Conservation (phyloP, 2,329 filamentous ascomycete species). For the Neophaeococcomyces aloes region DNA sequence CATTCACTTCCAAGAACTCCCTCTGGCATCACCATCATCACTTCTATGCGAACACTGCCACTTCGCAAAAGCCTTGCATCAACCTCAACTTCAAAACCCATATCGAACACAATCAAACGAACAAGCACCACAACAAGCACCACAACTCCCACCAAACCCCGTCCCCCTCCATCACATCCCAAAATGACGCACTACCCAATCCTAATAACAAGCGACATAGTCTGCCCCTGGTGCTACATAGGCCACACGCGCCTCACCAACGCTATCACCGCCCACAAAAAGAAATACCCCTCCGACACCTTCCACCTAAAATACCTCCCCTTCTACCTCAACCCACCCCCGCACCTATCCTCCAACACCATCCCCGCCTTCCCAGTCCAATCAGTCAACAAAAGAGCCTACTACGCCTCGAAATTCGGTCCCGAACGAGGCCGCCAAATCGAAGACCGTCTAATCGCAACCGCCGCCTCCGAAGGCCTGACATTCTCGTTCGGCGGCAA, state of each 20-base stretch:
- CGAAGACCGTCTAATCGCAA: conserved; percentile 34
- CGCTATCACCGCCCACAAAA: conserved; percentile 58
- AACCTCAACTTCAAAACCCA: neutral
- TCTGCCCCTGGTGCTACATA: conserved; percentile 72
- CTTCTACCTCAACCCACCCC: conserved; percentile 66
- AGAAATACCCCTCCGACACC: conserved; percentile 55
- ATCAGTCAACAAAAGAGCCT: conserved; percentile 44
- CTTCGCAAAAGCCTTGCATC: neutral
- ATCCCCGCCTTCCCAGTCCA: conserved; percentile 43
- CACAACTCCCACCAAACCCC: too few species aligned
- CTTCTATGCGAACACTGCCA: neutral
- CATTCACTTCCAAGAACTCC: too few species aligned
- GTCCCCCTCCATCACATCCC: too few species aligned
- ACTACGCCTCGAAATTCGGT: conserved; percentile 55
- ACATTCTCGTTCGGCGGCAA: conserved; percentile 60
- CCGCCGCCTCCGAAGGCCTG: conserved; percentile 34
- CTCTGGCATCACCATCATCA: too few species aligned
- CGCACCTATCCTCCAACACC: conserved; percentile 40
- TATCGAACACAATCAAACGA: neutral
- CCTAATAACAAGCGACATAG: conserved; percentile 67
- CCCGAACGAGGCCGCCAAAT: conserved; percentile 50
- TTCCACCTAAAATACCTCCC: conserved; percentile 67
- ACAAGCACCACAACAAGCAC: neutral
- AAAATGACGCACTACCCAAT: conserved; percentile 48
- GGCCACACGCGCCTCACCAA: conserved; percentile 65